Conservation (phyloP, 2,329 filamentous ascomycete species). For the Acephala macrosclerotiorum region DNA sequence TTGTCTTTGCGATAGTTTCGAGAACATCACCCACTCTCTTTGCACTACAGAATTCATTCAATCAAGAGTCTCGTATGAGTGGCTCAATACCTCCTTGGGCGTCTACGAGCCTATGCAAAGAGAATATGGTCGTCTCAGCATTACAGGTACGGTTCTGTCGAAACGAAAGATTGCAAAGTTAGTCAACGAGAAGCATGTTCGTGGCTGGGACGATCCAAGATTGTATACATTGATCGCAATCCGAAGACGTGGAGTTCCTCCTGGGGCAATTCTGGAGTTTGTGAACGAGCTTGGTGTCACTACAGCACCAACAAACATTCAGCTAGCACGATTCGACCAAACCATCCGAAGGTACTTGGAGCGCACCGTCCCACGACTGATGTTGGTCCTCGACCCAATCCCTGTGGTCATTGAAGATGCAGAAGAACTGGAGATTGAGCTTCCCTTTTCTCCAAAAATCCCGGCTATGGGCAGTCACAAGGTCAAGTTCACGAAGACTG, state of each 20-base stretch:
- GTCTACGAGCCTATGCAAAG: constrained; percentile 95
- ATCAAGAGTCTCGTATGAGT: constrained; percentile 88
- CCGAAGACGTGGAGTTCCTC: constrained; percentile 84
- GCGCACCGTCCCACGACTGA: constrained; percentile 83
- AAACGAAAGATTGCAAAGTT: constrained; percentile 86
- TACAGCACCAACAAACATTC: constrained; percentile 79
- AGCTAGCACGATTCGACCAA: constrained; percentile 84
- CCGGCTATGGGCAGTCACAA: constrained; percentile 68
- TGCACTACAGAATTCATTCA: constrained; percentile 94
- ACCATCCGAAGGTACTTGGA: constrained; percentile 87
- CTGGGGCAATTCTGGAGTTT: constrained; percentile 87
- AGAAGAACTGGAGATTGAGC: constrained; percentile 71
- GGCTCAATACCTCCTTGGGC: constrained; percentile 80
- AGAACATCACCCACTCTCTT: constrained; percentile 88
- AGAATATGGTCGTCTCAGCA: constrained; percentile 80
- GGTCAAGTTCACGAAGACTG: constrained; percentile 72
- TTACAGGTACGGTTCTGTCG: constrained; percentile 84
- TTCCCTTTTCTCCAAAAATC: constrained; percentile 86
- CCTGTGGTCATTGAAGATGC: constrained; percentile 83
- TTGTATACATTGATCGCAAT: constrained; percentile 88
- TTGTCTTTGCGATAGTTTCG: constrained; percentile 91
- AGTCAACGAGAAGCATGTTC: constrained; percentile 79
- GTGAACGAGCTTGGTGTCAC: constrained; percentile 92
- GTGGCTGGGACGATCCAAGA: constrained; percentile 90
- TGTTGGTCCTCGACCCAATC: constrained; percentile 88